Conservation (phyloP, 176 grass and related monocot genomes). For the Typha latifolia region DNA sequence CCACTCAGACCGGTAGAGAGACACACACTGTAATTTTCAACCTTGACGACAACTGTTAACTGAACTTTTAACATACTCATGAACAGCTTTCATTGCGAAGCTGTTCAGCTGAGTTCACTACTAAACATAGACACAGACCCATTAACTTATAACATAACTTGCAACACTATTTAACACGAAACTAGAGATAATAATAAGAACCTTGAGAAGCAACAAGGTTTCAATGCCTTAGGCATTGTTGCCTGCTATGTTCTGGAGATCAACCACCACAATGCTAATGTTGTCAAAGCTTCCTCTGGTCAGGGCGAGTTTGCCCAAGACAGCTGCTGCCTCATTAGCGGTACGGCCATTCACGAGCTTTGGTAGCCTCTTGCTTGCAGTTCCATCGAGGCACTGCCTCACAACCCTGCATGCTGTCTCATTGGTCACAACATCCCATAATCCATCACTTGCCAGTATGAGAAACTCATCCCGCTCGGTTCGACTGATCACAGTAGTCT, state of each 20-base stretch:
- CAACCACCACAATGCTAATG: conserved; percentile 60
- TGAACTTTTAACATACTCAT: too few species aligned
- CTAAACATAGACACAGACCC: too few species aligned
- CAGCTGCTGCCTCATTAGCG: conserved; percentile 35
- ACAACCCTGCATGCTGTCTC: conserved; percentile 46
- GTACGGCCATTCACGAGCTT: conserved; percentile 23
- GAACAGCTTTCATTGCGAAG: too few species aligned
- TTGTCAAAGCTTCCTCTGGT: conserved; percentile 43
- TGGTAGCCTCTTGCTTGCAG: conserved; percentile 22
- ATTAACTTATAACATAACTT: too few species aligned
- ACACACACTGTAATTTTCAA: too few species aligned
- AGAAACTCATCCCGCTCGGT: conserved; percentile 57
- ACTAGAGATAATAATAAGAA: too few species aligned
- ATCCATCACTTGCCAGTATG: conserved; percentile 55
- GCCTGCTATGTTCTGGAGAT: conserved; percentile 21
- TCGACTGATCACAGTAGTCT: conserved; percentile 42
- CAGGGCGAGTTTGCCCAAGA: conserved; percentile 55
- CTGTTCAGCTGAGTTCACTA: too few species aligned
- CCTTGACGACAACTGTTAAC: too few species aligned
- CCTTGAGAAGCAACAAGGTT: too few species aligned
- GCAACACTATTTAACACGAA: too few species aligned
- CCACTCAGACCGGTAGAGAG: too few species aligned
- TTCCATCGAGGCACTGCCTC: conserved; percentile 38
- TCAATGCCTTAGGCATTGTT: too few species aligned
- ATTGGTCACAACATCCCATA: conserved; percentile 76